A percentile compares a stretch with the other conserved stretches of the same genome.
Evolutionary conservation across 2,329 filamentous ascomycete genomes (phyloP).

Genomic region (Zasmidium citrigriseum): DNA sequence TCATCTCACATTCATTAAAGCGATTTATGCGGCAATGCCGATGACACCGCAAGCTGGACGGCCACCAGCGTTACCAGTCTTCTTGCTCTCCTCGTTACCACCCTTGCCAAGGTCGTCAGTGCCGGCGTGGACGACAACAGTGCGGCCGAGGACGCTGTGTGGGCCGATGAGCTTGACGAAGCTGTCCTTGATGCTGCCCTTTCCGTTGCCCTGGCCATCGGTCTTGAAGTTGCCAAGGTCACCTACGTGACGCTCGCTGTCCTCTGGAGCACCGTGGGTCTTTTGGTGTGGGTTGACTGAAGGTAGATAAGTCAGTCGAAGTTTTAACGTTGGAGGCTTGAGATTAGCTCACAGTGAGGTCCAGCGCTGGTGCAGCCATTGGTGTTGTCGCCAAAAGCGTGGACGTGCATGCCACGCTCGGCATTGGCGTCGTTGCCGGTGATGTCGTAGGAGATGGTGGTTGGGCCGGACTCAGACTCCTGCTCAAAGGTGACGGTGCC

Average conservation of each 20-base stretch:
- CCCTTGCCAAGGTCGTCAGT: constrained; percentile 97
- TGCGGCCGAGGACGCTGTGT: constrained; percentile 92
- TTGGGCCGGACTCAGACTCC: constrained; percentile 75
- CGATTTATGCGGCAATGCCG: constrained; percentile 36
- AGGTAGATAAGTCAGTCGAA: constrained; percentile 2
- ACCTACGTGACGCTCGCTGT: constrained; percentile 88
- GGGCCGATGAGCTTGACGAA: constrained; percentile 94
- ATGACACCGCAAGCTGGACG: constrained; percentile 84
- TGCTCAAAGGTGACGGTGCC: constrained; percentile 97
- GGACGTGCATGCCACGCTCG: constrained; percentile 96
- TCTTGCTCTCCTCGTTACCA: constrained; percentile 90
- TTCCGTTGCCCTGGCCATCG: constrained; percentile 85
- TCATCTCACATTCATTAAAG: constrained; percentile 6
- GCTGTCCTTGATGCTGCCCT: constrained; percentile 77
- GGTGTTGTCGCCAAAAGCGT: constrained; percentile 99
- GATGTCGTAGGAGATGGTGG: constrained; percentile 90
- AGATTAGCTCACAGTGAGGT: constrained; percentile 76
- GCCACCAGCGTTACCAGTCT: constrained; percentile 92
- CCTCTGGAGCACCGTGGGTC: constrained; percentile 83
- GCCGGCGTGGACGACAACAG: constrained; percentile 89
- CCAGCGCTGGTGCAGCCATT: constrained; percentile 99
- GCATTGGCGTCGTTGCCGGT: constrained; percentile 90
- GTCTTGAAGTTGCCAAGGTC: constrained; percentile 98
- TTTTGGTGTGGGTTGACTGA: constrained; percentile 96
- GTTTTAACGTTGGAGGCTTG: not conserved